Evolutionary conservation across 2,329 filamentous ascomycete genomes (phyloP).

Genomic region (Trichoderma asperellum): DNA sequence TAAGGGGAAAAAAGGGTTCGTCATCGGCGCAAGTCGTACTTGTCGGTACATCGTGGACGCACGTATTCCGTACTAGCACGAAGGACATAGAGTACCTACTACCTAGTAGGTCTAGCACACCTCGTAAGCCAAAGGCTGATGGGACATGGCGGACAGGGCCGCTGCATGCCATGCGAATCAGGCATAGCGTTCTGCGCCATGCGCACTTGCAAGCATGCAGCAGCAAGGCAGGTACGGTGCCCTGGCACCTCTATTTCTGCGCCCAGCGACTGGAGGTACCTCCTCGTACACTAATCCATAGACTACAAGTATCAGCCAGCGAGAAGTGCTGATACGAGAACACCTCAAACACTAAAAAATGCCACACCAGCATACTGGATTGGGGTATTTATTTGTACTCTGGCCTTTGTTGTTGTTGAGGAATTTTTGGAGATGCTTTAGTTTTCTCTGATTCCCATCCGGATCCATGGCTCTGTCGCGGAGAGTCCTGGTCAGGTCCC

Average conservation of each 20-base stretch:
- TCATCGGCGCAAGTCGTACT: not conserved
- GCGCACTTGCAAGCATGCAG: constrained; percentile 13
- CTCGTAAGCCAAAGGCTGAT: not conserved
- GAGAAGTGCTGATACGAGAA: not conserved
- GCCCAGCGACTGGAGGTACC: not conserved
- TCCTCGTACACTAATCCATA: not conserved
- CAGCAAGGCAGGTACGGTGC: constrained; percentile 26
- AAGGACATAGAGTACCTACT: no score
- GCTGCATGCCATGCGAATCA: constrained; percentile 38
- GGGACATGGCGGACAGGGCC: constrained; percentile 35
- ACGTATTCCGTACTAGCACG: not conserved
- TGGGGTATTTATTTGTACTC: not conserved
- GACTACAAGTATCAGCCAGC: not conserved
- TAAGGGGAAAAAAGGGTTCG: not conserved
- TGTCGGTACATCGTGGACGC: not conserved
- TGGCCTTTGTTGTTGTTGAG: not conserved
- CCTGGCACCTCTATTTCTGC: not conserved
- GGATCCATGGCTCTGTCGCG: constrained; percentile 11
- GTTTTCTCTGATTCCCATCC: not conserved
- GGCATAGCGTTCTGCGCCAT: constrained; percentile 34
- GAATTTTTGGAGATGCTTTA: not conserved
- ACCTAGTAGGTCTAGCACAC: not conserved
- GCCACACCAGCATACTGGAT: not conserved
- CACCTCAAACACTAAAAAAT: not conserved
- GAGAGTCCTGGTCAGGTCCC: constrained; percentile 13